These are phyloP conservation scores for Thuidium tamariscinum DNA, from an alignment of 225 moss, liverwort and hornwort species.

Conservation along the genomic window DNA sequence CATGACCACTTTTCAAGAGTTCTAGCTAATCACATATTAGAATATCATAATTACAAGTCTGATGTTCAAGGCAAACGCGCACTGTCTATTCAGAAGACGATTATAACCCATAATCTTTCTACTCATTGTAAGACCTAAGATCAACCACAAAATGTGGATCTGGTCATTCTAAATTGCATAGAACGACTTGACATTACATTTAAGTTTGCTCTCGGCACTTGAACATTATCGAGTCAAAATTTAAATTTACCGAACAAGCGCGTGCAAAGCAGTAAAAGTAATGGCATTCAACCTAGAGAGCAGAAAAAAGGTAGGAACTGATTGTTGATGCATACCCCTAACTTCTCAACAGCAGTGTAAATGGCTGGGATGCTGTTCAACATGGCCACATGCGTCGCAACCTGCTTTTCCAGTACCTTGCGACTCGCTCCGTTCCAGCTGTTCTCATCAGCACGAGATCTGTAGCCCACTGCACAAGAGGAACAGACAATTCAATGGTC, in stretches of 20 bases:
- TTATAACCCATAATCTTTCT: not conserved
- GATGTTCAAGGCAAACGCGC: not conserved
- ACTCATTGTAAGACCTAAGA: not conserved
- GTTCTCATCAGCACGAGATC: conserved; percentile 38
- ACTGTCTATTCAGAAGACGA: not conserved
- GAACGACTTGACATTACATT: not conserved
- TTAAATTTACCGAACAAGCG: not conserved
- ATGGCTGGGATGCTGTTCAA: conserved; percentile 16
- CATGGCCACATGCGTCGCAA: conserved; percentile 19
- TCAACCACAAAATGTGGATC: not conserved
- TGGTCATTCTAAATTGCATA: not conserved
- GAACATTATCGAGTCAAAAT: not conserved
- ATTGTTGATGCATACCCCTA: conserved; percentile 26
- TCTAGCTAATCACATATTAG: not conserved
- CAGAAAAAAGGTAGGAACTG: not conserved
- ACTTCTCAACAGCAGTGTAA: conserved; percentile 12
- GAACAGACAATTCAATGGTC: not conserved
- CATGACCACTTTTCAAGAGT: not conserved
- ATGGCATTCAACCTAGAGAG: not conserved
- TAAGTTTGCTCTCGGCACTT: not conserved
- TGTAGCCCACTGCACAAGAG: conserved; percentile 39
- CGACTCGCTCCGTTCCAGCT: conserved; percentile 47
- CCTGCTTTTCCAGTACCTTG: conserved; percentile 21
- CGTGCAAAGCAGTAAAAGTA: not conserved
- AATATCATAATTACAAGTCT: not conserved